Evolutionary conservation across 441 rosid species (phyloP), one percentile per base, ranked within the genome.

Genomic region (Populus tomentosa): DNA sequence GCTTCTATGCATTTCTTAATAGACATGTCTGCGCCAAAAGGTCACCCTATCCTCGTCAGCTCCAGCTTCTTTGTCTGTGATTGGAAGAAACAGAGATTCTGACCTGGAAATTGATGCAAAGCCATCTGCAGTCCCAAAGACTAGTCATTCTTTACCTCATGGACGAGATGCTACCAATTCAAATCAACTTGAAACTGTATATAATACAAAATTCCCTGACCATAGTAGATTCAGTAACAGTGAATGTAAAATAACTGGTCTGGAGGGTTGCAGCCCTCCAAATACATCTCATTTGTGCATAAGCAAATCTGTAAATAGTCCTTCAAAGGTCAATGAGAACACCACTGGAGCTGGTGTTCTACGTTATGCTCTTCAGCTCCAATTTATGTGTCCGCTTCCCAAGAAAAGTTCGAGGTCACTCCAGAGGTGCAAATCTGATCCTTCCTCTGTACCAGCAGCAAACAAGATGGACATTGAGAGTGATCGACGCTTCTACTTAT

Each of bases 361-460:
- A 64, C 92, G 90, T 59, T 89, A 87, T 70, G 92, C 90, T 50
- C 90, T 89, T 79, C 92, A 89, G 80, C 90, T 89, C 70, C 89
- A 88, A 10, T 86, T 89, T 77, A 40, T 87, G 67, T 87, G 90
- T 70, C 81, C 85, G 73, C 67, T 68, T 61, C 82, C 83, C 20
- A 89, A 85, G 82, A 87, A 81, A 79, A 23, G 75, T 75, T 82
- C 80, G 20, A 86, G 84, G 83, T 81, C 81, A 38, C 38, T 85
- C 67, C 86, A 78, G 75, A 82, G 90, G 77, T 86, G 87, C 86
- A 86, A 85, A 79, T 87, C 92, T 16, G 83, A 87, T 78, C 83
- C 85, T 56, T 80, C 70, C 70, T 81, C 85, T 40, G 81, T 78
- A 66, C 86, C 85, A 36, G 74, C 66, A 69, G 80, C 61, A 78